Base-by-base conservation (phyloP, 345 rosid genomes). In the Populus euphratica region DNA sequence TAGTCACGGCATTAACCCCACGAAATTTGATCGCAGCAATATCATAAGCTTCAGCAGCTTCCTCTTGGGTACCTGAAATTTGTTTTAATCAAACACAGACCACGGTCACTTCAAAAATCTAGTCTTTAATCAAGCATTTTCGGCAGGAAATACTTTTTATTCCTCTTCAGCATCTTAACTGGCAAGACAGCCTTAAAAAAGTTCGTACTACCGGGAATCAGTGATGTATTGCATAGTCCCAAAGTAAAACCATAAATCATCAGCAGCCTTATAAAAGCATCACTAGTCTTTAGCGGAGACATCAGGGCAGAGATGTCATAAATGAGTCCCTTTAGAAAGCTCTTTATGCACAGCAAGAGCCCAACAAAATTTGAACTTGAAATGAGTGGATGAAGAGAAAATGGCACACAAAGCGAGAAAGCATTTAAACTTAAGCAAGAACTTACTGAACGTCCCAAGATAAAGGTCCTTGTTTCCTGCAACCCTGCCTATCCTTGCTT, bases 391-490 rank as follows among this genome's bases (percentile, higher is more conserved):
- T 56, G 31, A 49, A 83, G 65, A 43, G 52, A 43, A 62, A 0
- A 56, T 56, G 54, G n/a, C 73, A 44, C 61, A 31, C 10, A 36
- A 62, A 33, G 52, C 31, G 49, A 64, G 43, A 2, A 43, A 50
- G 43, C 79, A 47, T 75, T n/a, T 12, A 44, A 36, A 69, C 25
- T 5, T 44, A 7, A 17, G 3, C 52, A 70, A 73, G 44, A 76
- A 87, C 91, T 84, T 73, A 92, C 97, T 87, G 81, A 92, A 92
- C 31, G 97, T 92, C 76, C 97, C 97, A 18, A 92, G 97, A 80
- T 92, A 92, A 79, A 92, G 97, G 78, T 92, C 97, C 79, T 92
- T 92, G 89, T 92, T 92, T 77, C 97, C 97, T 8, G 97, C 94
- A 64, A 92, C 97, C 50, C 97, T 88, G 29, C 97, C 97, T 17